Conservation (phyloP, 2,329 filamentous ascomycete genomes). For the Sclerotinia minor region DNA sequence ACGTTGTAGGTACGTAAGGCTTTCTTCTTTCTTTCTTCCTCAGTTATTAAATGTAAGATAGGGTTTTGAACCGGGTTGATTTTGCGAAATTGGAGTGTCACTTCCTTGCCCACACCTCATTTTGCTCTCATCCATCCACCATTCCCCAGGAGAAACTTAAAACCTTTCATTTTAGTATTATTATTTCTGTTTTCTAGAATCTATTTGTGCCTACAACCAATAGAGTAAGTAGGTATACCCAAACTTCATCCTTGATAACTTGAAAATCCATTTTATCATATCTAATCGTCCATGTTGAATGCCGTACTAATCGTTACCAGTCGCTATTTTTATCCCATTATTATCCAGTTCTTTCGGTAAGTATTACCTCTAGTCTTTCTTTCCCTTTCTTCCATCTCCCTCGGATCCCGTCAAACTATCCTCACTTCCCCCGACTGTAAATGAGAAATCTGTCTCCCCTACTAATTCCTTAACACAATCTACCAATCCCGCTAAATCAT, state of each 20-base stretch:
- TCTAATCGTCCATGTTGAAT: not conserved
- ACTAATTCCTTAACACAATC: conserved; percentile 64
- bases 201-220: too few relatives aligned
- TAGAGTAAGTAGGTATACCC: not conserved
- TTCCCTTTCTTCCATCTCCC: conserved; percentile 3
- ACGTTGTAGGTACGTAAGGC: too few relatives aligned
- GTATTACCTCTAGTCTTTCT: conserved; percentile 2
- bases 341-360: not conserved
- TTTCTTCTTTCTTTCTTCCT: too few relatives aligned
- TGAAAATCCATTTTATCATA: not conserved
- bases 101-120: too few relatives aligned
- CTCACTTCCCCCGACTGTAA: conserved; percentile 30
- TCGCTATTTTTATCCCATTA: not conserved
- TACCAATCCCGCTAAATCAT: conserved; percentile 66
- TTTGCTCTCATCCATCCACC: conserved; percentile 53
- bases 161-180: not conserved
- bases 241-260: too few relatives aligned
- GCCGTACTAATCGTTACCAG: not conserved
- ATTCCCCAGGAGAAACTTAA: not conserved
- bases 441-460: conserved; percentile 68
- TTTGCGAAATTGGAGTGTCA: too few relatives aligned
- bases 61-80: too few relatives aligned
- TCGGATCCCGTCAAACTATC: not conserved
- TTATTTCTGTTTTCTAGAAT: not conserved
- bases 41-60: too few relatives aligned